Percentiles rank a stretch among this genome's conserved stretches.
Conservation (phyloP, 495 filamentous ascomycete genomes). For the Stereocaulon alpinum region DNA sequence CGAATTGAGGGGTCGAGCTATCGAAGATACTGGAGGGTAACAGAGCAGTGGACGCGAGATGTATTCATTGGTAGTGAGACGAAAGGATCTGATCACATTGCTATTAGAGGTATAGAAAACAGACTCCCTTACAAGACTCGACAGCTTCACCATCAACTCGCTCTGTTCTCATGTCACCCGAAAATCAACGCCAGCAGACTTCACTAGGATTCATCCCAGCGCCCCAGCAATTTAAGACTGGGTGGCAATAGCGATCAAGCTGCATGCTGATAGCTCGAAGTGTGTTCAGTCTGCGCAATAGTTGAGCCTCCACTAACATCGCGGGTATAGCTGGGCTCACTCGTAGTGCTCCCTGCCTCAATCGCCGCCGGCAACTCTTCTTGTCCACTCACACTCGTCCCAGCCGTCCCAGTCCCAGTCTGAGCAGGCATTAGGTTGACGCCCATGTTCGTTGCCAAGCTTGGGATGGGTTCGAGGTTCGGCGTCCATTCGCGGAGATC, state of each 20-base stretch:
- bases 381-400: constrained; percentile 13
- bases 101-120: too few relatives aligned
- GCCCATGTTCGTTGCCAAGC: constrained; percentile 26
- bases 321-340: constrained; percentile 8
- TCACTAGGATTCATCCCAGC: neutral
- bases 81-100: too few relatives aligned
- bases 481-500: constrained; percentile 67
- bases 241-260: neutral
- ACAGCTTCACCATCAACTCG: neutral
- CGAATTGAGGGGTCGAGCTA: too few relatives aligned
- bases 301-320: constrained; percentile 16
- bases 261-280: constrained; percentile 6
- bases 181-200: neutral
- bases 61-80: too few relatives aligned
- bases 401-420: constrained; percentile 6
- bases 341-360: constrained; percentile 1
- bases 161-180: too few relatives aligned
- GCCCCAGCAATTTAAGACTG: neutral
- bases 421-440: constrained; percentile 23
- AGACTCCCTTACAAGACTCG: neutral
- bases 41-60: too few relatives aligned
- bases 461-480: constrained; percentile 44
- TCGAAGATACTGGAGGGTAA: too few relatives aligned
- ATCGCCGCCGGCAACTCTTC: neutral
- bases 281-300: constrained; percentile 8